These are phyloP conservation scores for Aegilops tauschii DNA, from an alignment of 176 grass and related monocot genomes.

Conservation along the genomic window DNA sequence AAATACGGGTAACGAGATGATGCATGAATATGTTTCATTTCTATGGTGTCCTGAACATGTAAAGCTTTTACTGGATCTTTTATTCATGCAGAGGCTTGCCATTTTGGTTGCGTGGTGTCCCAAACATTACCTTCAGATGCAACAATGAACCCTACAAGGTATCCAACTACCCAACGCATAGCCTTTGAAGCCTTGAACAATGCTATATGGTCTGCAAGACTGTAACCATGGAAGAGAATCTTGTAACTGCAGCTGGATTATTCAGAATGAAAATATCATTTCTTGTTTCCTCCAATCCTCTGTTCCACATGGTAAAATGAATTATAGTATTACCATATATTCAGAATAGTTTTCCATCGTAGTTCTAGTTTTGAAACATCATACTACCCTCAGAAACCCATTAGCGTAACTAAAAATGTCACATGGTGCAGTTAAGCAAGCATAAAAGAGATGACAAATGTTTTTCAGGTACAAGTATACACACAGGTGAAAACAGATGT, in stretches of 20 bases:
- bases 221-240: background rate
- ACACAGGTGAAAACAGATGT: background rate
- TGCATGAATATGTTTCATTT: background rate
- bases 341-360: background rate
- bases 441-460: background rate
- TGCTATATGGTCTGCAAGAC: background rate
- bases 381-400: background rate
- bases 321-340: background rate
- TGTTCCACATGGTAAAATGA: background rate
- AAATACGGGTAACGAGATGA: slow-evolving; percentile 66
- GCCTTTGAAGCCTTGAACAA: background rate
- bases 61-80: background rate
- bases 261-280: background rate
- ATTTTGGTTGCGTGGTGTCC: slow-evolving; percentile 66
- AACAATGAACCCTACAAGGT: slow-evolving; percentile 78
- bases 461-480: background rate
- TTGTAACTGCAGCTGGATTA: background rate
- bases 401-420: background rate
- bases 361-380: background rate
- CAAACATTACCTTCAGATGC: slow-evolving; percentile 55
- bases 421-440: background rate
- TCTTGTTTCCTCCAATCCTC: background rate
- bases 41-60: background rate
- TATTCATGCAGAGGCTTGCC: slow-evolving; percentile 60
- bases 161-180: slow-evolving; percentile 1